Evolutionary conservation across 176 grass and related monocot species (phyloP).

Genomic region (Ampelocalamus luodianensis): DNA sequence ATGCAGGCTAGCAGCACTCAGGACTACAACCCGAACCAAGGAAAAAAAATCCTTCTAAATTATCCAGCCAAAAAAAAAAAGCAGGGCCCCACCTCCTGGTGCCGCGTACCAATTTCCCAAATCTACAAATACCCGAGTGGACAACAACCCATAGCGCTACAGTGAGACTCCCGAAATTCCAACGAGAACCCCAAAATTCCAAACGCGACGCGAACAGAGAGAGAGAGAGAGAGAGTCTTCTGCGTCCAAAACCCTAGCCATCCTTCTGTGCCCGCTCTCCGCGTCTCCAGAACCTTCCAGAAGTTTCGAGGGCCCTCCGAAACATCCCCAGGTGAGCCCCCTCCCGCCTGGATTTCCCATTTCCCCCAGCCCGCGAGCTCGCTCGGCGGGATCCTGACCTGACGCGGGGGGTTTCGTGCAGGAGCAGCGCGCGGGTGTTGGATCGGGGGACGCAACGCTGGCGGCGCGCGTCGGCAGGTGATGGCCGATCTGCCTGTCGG

Average conservation of each 20-base stretch:
- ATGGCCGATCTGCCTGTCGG: conserved; percentile 78
- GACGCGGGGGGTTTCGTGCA: conserved; percentile 4
- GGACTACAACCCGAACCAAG: neutral
- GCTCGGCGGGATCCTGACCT: conserved; percentile 29
- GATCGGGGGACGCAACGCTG: conserved; percentile 68
- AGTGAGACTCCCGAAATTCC: neutral
- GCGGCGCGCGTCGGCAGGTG: conserved; percentile 55
- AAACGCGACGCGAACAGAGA: conserved; percentile 1
- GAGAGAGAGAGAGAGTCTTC: neutral
- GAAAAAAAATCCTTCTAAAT: neutral
- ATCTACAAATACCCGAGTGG: conserved; percentile 9
- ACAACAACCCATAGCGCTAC: neutral
- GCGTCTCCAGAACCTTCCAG: conserved; percentile 43
- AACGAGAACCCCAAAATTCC: conserved; percentile 2
- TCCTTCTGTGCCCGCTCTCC: neutral
- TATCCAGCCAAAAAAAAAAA: neutral
- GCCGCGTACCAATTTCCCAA: conserved; percentile 20
- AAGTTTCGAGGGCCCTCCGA: neutral
- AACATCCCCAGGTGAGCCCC: conserved; percentile 28
- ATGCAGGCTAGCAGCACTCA: too few species aligned
- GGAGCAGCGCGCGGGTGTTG: conserved; percentile 34
- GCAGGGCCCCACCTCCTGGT: neutral
- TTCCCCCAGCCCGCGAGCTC: neutral
- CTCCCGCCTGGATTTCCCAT: conserved; percentile 44
- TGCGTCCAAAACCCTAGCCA: conserved; percentile 69